A percentile compares a stretch with the other conserved stretches of the same genome.
phyloP scores from a whole-genome alignment of 768 basidiomycete genomes.

The Filobasidium floriforme region DNA sequence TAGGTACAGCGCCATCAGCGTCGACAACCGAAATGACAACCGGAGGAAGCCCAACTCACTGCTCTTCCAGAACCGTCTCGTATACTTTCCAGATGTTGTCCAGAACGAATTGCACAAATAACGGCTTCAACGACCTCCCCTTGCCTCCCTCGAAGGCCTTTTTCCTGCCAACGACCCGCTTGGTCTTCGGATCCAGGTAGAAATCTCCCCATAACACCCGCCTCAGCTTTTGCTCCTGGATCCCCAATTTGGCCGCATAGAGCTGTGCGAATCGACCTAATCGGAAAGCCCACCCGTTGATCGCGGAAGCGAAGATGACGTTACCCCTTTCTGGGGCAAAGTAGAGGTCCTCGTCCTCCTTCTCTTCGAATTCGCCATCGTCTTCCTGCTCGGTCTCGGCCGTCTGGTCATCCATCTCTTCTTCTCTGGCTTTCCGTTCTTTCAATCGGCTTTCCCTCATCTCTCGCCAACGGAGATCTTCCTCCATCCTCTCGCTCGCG shows the following conservation, averaged over 20 bases:
- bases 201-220: conserved; percentile 94
- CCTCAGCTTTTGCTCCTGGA: conserved; percentile 77
- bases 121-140: conserved; percentile 78
- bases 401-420: conserved; percentile 48
- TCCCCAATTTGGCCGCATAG: conserved; percentile 79
- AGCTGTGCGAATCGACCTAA: conserved; percentile 87
- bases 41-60: conserved; percentile 60
- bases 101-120: conserved; percentile 94
- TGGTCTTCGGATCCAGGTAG: conserved; percentile 92
- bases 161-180: conserved; percentile 81
- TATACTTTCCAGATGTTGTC: conserved; percentile 98
- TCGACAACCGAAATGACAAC: background rate
- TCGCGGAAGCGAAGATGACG: conserved; percentile 89
- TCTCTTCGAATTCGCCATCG: conserved; percentile 71
- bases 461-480: conserved; percentile 88
- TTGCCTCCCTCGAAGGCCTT: conserved; percentile 54
- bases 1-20: conserved; percentile 38
- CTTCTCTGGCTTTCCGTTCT: conserved; percentile 51
- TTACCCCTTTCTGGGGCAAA: conserved; percentile 93
- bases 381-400: conserved; percentile 27
- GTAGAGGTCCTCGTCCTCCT: conserved; percentile 95
- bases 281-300: conserved; percentile 97
- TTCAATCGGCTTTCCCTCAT: conserved; percentile 75
- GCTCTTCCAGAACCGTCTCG: conserved; percentile 75
- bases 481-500: conserved; percentile 91